Base-by-base conservation (phyloP, 176 grass and related monocot species). In the Hsuehochloa calcarea region DNA sequence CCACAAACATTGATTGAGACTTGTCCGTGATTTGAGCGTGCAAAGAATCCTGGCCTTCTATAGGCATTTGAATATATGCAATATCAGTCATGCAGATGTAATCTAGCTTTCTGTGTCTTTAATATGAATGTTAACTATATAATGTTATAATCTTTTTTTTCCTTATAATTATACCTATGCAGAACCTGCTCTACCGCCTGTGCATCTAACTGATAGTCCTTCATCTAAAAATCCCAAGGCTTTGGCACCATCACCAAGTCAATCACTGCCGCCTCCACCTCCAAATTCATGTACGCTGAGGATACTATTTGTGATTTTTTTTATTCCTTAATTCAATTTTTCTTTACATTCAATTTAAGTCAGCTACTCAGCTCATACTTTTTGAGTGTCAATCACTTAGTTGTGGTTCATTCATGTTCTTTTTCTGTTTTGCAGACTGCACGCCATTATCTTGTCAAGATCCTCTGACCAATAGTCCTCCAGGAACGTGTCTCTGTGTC, bases 401-500 rank as follows among this genome's bases (percentile, higher is more conserved):
- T 26, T 72, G n/a, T 81, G 43, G 25, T 84, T 68, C 35, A 85
- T 82, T 90, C 46, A 75, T 64, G 52, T 34, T 55, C 1, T 14
- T 45, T 45, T 38, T 77, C 56, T 85, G 19, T 75, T 44, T 90
- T 75, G 80, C 80, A 99, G 97, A 99, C 84, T 99, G 97, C 83
- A 77, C 56, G 6, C 44, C 83, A 39, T 69, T 83, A 84, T 46
- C 84, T 59, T 99, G 97, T 73, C 5, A 78, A 81, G 93, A 99
- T 70, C 90, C 91, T 87, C 69, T 66, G 58, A 99, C 97, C 35
- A 96, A 96, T 78, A 94, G 77, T 87, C 93, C 88, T 59, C 91
- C 91, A 27, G 97, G 93, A 81, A 89, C 85, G 61, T 99, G 96
- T 77, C 54, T 84, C 3, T 99, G 96, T 77, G 97, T 99, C 44